A percentile compares a stretch with the other conserved stretches of the same genome.
Conservation (phyloP, 2,329 filamentous ascomycete species). For the Zymoseptoria tritici region DNA sequence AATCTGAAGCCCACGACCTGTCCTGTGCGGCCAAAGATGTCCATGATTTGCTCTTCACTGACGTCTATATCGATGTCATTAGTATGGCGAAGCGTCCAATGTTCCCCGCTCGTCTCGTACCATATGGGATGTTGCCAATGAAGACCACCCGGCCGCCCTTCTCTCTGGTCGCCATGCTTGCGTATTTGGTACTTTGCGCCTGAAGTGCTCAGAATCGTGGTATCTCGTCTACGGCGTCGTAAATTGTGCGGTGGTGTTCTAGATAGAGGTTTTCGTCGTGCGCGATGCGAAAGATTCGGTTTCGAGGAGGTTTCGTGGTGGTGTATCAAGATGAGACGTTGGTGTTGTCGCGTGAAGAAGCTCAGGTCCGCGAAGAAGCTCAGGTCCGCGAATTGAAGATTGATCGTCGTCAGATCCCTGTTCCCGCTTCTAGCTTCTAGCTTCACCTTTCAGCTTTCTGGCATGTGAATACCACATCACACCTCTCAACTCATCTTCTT, state of each 20-base stretch:
- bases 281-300: background rate
- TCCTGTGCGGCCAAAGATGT: constrained; percentile 85
- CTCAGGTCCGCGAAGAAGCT: background rate
- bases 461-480: background rate
- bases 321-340: background rate
- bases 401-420: background rate
- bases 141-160: constrained; percentile 73
- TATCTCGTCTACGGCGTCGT: background rate
- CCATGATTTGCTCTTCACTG: constrained; percentile 90
- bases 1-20: constrained; percentile 87
- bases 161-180: constrained; percentile 41
- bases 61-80: constrained; percentile 53
- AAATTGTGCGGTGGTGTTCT: background rate
- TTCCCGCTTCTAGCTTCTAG: background rate
- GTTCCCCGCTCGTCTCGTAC: constrained; percentile 35
- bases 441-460: background rate
- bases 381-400: background rate
- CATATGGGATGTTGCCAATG: constrained; percentile 80
- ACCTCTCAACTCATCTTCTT: background rate
- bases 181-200: constrained; percentile 35
- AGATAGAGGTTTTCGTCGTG: background rate
- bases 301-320: background rate
- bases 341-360: background rate
- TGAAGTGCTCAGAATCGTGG: background rate
- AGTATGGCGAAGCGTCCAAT: background rate